Evolutionary conservation across 1,284 basidiomycete species (phyloP).

Genomic region (Ganoderma resinaceum): DNA sequence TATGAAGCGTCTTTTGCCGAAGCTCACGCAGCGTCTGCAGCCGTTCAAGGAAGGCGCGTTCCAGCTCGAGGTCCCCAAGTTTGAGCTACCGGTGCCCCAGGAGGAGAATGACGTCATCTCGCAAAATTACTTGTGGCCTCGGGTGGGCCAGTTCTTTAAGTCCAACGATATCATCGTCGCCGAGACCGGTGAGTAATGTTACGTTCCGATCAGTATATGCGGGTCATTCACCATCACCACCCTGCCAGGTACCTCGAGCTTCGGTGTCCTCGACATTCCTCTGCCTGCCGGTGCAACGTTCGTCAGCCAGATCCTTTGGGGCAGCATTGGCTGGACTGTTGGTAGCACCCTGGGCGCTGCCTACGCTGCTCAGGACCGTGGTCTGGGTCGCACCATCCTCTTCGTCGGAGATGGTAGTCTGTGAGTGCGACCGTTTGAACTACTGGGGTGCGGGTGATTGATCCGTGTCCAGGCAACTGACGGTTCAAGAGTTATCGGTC

Average conservation of each 20-base stretch:
- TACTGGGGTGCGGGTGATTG: neutral
- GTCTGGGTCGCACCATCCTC: slow-evolving; percentile 74
- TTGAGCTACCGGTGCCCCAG: slow-evolving; percentile 53
- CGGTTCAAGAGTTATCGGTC: slow-evolving; percentile 80
- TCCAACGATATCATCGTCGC: slow-evolving; percentile 82
- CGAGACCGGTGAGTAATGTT: slow-evolving; percentile 59
- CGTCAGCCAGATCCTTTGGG: slow-evolving; percentile 84
- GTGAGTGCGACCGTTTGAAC: slow-evolving; percentile 44
- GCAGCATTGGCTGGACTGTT: slow-evolving; percentile 88
- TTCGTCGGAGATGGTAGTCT: slow-evolving; percentile 90
- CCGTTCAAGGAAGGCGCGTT: slow-evolving; percentile 47
- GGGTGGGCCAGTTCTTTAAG: slow-evolving; percentile 80
- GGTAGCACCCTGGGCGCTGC: slow-evolving; percentile 80
- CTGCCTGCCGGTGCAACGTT: slow-evolving; percentile 73
- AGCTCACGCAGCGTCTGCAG: slow-evolving; percentile 64
- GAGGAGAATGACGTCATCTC: slow-evolving; percentile 63
- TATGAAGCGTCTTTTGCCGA: slow-evolving; percentile 78
- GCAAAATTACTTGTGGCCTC: slow-evolving; percentile 89
- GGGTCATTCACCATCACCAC: neutral
- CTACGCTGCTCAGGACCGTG: slow-evolving; percentile 76
- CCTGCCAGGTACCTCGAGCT: slow-evolving; percentile 50
- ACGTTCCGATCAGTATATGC: neutral
- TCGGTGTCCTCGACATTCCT: slow-evolving; percentile 69
- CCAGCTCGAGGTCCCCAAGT: slow-evolving; percentile 57
- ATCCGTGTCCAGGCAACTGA: slow-evolving; percentile 59